Base-by-base conservation (phyloP, 306 rosid genomes). In the Dalbergia cochinchinensis region DNA sequence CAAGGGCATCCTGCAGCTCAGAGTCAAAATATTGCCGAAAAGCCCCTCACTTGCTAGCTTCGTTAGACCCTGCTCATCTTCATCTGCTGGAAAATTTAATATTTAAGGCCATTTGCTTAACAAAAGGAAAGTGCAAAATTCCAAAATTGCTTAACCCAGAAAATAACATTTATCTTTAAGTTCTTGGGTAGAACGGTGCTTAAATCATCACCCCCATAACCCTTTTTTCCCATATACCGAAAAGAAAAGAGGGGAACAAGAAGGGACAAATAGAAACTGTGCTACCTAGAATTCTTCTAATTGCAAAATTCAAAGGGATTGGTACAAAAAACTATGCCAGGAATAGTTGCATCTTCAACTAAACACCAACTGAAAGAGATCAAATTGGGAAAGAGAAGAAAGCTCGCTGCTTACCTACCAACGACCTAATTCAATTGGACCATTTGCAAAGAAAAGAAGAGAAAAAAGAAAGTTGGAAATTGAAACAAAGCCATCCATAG, bases 381-480 rank as follows among this genome's bases (percentile, higher is more conserved):
- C 22, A 33, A 47, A 34, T 47, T 57, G 54, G 26, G 15, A 11
- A 42, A 69, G 50, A 82, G 67, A 78, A 37, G 77, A 83, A 71
- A 79, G 18, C 57, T 53, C 54, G 75, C 78, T 65, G 87, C 84
- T 87, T 60, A 88, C 91, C 95, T 73, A 88, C 81, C 91, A 78
- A 73, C 84, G 73, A 87, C 90, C 92, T 81, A 88, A 78, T 77
- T 74, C 51, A 65, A 39, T 45, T 61, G 33, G 58, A 77, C 80
- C 62, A 75, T 65, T 83, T 79, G 63, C 80, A 42, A 78, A 72
- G 79, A 77, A 50, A 42, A 42, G 12, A 51, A 13, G 4, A 10
- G 9, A 10, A 70, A 76, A 66, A 77, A 81, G 74, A 84, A 80
- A 33, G 31, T 53, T 39, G 53, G 74, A 74, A 77, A 73, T 74